Percentiles rank a stretch among this genome's conserved stretches.
phyloP scores from a whole-genome alignment of 768 basidiomycete genomes.

The Russula griseocarnosa region DNA sequence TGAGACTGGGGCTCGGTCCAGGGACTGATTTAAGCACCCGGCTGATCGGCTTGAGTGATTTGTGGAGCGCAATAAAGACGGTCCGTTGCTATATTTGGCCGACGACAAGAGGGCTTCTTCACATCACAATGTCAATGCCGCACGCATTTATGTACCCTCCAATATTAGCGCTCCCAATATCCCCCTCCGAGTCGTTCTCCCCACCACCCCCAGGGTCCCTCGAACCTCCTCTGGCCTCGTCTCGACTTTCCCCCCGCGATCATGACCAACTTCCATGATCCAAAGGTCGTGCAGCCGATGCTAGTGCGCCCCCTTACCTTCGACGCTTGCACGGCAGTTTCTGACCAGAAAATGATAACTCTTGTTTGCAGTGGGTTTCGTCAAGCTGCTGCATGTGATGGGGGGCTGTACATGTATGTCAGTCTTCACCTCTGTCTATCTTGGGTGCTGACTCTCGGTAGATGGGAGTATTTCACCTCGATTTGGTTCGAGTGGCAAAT shows the following conservation, averaged over 20 bases:
- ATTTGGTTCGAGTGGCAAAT: conserved; percentile 26
- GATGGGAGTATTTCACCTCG: conserved; percentile 21
- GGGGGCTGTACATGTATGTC: conserved; percentile 21
- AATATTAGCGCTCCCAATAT: not conserved
- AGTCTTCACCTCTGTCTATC: not conserved
- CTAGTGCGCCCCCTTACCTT: not conserved
- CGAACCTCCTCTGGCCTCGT: not conserved
- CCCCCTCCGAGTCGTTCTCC: not conserved
- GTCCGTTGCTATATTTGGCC: not conserved
- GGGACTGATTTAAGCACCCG: not conserved
- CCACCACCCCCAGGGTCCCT: conserved; percentile 1
- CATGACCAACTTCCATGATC: conserved; percentile 24
- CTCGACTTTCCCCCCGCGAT: not conserved
- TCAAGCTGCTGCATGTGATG: conserved; percentile 21
- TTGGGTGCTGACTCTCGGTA: not conserved
- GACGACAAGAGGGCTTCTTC: not conserved
- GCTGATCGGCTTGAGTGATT: not conserved
- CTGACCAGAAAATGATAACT: not conserved
- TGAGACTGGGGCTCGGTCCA: not conserved
- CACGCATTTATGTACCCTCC: conserved; percentile 3
- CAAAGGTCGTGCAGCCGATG: conserved; percentile 10
- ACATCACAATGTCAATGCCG: not conserved
- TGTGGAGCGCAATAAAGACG: not conserved
- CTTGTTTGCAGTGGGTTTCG: conserved; percentile 15
- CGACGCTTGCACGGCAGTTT: not conserved